A percentile compares a stretch with the other conserved stretches of the same genome.
Conservation (phyloP, 257 asterid genomes). For the Plantago ovata region DNA sequence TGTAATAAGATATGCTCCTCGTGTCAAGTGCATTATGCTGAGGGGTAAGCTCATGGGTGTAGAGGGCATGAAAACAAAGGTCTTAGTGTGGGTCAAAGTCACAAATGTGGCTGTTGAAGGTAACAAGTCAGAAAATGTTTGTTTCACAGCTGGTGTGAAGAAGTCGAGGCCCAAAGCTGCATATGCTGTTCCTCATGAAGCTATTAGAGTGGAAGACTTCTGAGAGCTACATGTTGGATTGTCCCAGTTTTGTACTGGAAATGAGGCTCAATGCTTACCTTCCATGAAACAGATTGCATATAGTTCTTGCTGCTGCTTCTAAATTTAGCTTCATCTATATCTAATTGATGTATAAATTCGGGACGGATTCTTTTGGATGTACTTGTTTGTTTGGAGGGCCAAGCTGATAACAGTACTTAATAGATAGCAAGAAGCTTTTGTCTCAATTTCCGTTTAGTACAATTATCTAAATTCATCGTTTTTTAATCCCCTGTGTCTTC, state of each 20-base stretch:
- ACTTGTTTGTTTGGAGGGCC: too few relatives aligned
- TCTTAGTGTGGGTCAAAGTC: constrained; percentile 77
- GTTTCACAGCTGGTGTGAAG: constrained; percentile 77
- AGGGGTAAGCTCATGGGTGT: constrained; percentile 67
- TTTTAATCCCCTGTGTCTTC: too few relatives aligned
- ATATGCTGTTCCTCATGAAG: constrained; percentile 53
- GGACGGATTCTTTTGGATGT: too few relatives aligned
- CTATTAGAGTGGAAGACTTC: constrained; percentile 49
- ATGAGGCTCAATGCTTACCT: not conserved
- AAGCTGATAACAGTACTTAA: too few relatives aligned
- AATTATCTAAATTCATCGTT: too few relatives aligned
- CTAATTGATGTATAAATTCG: too few relatives aligned
- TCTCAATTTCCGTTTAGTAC: too few relatives aligned
- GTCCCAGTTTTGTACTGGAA: constrained; percentile 2
- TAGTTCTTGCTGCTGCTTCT: not conserved
- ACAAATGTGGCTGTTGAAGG: constrained; percentile 60
- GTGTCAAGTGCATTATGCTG: constrained; percentile 67
- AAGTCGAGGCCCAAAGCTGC: constrained; percentile 68
- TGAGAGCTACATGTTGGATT: constrained; percentile 26
- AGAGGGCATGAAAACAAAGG: constrained; percentile 83
- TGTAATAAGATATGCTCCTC: constrained; percentile 43
- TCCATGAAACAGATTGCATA: not conserved
- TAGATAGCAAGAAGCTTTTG: too few relatives aligned
- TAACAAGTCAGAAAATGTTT: constrained; percentile 54
- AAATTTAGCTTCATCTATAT: too few relatives aligned